Conservation (phyloP, 176 grass and related monocot species). For the Poa pratensis region DNA sequence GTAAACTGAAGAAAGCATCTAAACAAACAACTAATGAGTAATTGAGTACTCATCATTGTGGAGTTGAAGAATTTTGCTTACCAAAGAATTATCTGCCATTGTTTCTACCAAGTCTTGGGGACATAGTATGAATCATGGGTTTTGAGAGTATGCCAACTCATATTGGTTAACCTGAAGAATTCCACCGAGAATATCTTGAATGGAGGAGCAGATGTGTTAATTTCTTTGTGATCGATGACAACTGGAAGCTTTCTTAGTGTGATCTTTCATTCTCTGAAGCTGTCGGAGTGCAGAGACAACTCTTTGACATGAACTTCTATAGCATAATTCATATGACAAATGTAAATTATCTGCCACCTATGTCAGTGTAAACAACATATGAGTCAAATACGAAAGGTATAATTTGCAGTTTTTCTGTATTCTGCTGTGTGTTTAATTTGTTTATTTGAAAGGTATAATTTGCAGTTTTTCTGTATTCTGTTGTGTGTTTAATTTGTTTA, state of each 20-base stretch:
- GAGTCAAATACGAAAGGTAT: slow-evolving; percentile 34
- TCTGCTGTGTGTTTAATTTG: not conserved
- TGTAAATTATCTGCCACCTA: slow-evolving; percentile 27
- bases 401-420: slow-evolving; percentile 15
- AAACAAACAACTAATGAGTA: not conserved
- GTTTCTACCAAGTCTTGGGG: slow-evolving; percentile 12
- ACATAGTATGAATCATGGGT: slow-evolving; percentile 20
- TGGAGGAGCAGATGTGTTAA: not conserved
- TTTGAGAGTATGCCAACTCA: slow-evolving; percentile 28
- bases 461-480: slow-evolving; percentile 6
- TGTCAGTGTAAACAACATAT: slow-evolving; percentile 30
- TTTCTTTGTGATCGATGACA: slow-evolving; percentile 2
- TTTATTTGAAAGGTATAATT: slow-evolving; percentile 25
- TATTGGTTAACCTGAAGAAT: slow-evolving; percentile 26
- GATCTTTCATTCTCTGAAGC: slow-evolving; percentile 33
- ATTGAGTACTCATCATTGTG: not conserved
- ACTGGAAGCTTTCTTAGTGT: slow-evolving; percentile 8
- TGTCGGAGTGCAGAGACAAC: not conserved
- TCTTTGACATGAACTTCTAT: slow-evolving; percentile 14
- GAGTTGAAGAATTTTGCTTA: slow-evolving; percentile 1
- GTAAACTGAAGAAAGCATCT: not conserved
- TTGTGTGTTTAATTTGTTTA: not conserved
- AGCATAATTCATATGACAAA: slow-evolving; percentile 24
- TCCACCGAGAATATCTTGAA: slow-evolving; percentile 7
- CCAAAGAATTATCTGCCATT: not conserved